These are phyloP conservation scores for Terfezia boudieri DNA, from an alignment of 495 filamentous ascomycete species.

Conservation along the genomic window DNA sequence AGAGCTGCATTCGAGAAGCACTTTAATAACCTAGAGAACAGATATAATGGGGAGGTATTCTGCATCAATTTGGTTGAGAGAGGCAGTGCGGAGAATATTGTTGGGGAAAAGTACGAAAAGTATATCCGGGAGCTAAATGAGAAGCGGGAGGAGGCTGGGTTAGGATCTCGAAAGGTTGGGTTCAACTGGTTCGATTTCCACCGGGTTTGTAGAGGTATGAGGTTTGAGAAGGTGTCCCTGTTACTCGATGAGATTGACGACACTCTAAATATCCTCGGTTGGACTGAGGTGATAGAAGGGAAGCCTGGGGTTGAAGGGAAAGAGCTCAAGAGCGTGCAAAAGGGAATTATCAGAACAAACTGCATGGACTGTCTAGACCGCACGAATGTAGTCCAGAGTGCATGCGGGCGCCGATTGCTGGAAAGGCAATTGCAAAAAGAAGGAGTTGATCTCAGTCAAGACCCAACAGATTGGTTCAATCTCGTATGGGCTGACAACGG, in stretches of 20 bases:
- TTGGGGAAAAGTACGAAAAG: constrained; percentile 56
- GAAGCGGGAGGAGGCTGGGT: constrained; percentile 27
- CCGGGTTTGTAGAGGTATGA: constrained; percentile 75
- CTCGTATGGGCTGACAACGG: constrained; percentile 89
- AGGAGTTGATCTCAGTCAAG: constrained; percentile 45
- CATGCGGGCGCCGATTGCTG: constrained; percentile 52
- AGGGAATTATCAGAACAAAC: constrained; percentile 65
- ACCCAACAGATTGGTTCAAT: constrained; percentile 79
- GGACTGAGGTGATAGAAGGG: constrained; percentile 27
- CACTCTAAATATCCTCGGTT: constrained; percentile 41
- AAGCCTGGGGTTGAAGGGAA: constrained; percentile 21
- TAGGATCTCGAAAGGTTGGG: constrained; percentile 25
- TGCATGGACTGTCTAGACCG: constrained; percentile 96
- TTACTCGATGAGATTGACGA: constrained; percentile 46
- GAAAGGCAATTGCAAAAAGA: constrained; percentile 54
- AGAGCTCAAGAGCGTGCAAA: constrained; percentile 28
- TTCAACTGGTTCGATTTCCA: constrained; percentile 98
- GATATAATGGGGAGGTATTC: constrained; percentile 49
- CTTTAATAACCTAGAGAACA: constrained; percentile 38
- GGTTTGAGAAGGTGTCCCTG: constrained; percentile 73
- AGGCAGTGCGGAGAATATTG: constrained; percentile 49
- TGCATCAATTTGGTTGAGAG: constrained; percentile 75
- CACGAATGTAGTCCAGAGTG: constrained; percentile 82
- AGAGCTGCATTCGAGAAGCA: constrained; percentile 55
- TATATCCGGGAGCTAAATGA: constrained; percentile 39